Percentiles rank a stretch among this genome's conserved stretches.
Conservation (phyloP, 1,284 basidiomycete genomes). For the Thecaphora frezii region DNA sequence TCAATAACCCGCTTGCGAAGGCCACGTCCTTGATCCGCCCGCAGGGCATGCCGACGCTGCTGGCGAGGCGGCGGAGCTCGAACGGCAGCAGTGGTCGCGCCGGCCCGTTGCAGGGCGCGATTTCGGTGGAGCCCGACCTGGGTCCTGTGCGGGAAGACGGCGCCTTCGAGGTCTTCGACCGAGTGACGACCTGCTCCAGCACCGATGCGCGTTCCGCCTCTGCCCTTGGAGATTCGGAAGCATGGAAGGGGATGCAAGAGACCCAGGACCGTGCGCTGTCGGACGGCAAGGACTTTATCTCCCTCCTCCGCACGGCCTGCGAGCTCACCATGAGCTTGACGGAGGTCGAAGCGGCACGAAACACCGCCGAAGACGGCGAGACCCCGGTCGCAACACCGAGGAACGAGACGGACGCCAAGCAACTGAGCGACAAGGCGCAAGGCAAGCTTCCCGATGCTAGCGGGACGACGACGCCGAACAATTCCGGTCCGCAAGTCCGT, state of each 20-base stretch:
- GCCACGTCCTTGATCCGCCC: slow-evolving; percentile 10
- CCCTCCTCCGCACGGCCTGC: slow-evolving; percentile 11
- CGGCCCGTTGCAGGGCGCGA: slow-evolving; percentile 3
- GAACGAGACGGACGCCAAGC: not conserved
- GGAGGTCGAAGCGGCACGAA: not conserved
- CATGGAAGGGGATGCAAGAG: not conserved
- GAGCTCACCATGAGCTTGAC: not conserved
- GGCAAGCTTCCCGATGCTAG: slow-evolving; percentile 13
- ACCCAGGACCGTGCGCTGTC: not conserved
- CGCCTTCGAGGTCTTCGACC: slow-evolving; percentile 16
- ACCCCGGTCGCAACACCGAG: not conserved
- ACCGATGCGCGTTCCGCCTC: slow-evolving; percentile 17
- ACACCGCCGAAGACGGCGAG: too few species aligned
- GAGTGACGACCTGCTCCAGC: slow-evolving; percentile 25
- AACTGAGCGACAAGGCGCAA: slow-evolving; percentile 1
- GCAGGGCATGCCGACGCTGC: not conserved
- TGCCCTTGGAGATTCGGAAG: slow-evolving; percentile 5
- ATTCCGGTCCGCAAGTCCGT: slow-evolving; percentile 18
- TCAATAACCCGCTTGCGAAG: too few species aligned
- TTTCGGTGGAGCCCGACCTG: slow-evolving; percentile 16
- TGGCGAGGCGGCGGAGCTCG: slow-evolving; percentile 20
- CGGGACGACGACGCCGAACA: slow-evolving; percentile 17
- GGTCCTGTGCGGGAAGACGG: slow-evolving; percentile 37
- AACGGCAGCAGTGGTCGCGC: slow-evolving; percentile 15
- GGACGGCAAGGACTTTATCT: slow-evolving; percentile 24